A percentile compares a stretch with the other conserved stretches of the same genome.
These are phyloP conservation scores for Bathelium albidoporum DNA, from an alignment of 495 filamentous ascomycete genomes.

Conservation along the genomic window DNA sequence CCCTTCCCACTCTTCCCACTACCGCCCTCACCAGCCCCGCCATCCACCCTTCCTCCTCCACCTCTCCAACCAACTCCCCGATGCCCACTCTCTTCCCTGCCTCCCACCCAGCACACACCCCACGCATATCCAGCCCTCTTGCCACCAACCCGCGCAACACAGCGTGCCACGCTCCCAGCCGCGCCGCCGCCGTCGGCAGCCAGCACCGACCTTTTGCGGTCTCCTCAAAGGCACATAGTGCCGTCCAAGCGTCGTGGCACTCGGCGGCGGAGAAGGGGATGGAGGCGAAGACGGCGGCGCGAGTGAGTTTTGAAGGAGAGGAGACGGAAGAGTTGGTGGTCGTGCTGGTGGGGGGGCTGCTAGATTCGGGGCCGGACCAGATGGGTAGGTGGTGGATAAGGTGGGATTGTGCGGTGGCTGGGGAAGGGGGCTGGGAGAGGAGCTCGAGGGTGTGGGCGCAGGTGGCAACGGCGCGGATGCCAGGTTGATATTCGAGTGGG, in stretches of 20 bases:
- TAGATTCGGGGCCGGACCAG: constrained; percentile 1
- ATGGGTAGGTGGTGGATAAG: constrained; percentile 24
- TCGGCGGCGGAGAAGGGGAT: constrained; percentile 31
- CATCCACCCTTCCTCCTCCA: constrained; percentile 27
- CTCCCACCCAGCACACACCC: constrained; percentile 23
- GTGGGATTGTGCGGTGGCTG: constrained; percentile 17
- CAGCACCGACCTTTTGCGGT: constrained; percentile 21
- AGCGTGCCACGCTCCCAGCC: constrained; percentile 26
- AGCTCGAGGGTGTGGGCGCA: constrained; percentile 64
- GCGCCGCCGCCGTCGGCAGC: constrained; percentile 20
- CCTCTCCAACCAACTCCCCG: neutral
- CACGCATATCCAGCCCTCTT: constrained; percentile 28
- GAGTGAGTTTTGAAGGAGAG: neutral
- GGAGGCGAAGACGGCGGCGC: constrained; percentile 27
- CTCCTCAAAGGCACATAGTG: constrained; percentile 31
- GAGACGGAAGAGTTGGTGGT: neutral
- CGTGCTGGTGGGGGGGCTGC: constrained; percentile 5
- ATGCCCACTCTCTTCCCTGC: constrained; percentile 27
- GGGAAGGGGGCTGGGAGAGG: constrained; percentile 15
- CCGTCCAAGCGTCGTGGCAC: constrained; percentile 28
- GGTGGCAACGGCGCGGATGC: constrained; percentile 54
- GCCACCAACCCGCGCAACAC: constrained; percentile 19
- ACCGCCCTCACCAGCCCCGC: constrained; percentile 36
- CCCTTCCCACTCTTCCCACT: constrained; percentile 30
- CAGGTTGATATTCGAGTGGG: constrained; percentile 32